Conservation (phyloP, 2,329 filamentous ascomycete species). For the Neonectria hederae region DNA sequence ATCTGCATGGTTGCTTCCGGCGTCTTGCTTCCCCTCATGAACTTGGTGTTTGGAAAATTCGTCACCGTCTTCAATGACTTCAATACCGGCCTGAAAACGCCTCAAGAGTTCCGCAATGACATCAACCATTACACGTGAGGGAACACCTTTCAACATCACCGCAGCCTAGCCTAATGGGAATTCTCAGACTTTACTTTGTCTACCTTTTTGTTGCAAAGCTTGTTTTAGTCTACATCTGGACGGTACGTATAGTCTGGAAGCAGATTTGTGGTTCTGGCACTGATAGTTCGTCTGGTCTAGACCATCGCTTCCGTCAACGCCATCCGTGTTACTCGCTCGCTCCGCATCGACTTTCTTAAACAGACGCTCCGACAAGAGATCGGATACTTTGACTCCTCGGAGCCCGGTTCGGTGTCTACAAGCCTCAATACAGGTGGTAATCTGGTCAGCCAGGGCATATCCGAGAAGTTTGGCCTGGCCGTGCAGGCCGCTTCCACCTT, state of each 20-base stretch:
- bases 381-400: constrained; percentile 29
- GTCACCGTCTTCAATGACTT: constrained; percentile 49
- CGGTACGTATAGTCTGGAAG: constrained; percentile 54
- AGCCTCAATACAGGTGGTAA: constrained; percentile 37
- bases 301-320: too few species aligned
- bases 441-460: constrained; percentile 48
- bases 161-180: constrained; percentile 26
- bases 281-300: constrained; percentile 38
- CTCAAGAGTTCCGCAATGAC: constrained; percentile 42
- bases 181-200: constrained; percentile 49
- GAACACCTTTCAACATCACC: too few species aligned
- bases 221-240: neutral
- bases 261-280: too few species aligned
- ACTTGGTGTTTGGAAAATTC: constrained; percentile 51
- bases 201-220: constrained; percentile 14
- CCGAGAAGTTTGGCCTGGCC: constrained; percentile 50
- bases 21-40: constrained; percentile 35
- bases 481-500: constrained; percentile 51
- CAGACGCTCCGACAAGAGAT: constrained; percentile 48
- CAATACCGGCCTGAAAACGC: constrained; percentile 35
- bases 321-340: constrained; percentile 50
- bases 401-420: constrained; percentile 49
- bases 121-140: constrained; percentile 27
- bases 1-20: neutral
- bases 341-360: constrained; percentile 59